These are phyloP conservation scores for Ulota crispa DNA, from an alignment of 225 moss, liverwort and hornwort species.

Conservation along the genomic window DNA sequence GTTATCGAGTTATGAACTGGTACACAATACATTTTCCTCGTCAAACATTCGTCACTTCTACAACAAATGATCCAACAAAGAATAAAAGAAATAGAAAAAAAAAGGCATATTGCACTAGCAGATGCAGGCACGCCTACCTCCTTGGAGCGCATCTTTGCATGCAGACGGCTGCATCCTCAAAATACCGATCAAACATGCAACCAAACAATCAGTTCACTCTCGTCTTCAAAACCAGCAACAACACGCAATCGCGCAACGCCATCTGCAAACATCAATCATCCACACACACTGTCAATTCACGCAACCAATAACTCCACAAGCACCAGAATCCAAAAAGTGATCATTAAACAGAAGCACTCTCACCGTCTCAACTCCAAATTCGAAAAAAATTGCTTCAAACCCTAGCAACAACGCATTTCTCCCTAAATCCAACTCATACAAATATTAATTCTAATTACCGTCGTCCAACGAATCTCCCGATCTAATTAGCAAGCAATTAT, in stretches of 20 bases:
- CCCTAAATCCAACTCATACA: background rate
- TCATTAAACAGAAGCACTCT: background rate
- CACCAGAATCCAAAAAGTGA: background rate
- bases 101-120: background rate
- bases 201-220: background rate
- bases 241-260: constrained; percentile 6
- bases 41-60: constrained; percentile 2
- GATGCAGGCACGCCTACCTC: constrained; percentile 46
- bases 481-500: background rate
- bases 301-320: background rate
- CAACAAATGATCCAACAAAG: background rate
- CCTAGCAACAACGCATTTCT: background rate
- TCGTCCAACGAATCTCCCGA: background rate
- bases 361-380: background rate
- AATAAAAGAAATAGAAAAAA: background rate
- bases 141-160: constrained; percentile 66
- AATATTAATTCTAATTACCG: background rate
- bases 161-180: constrained; percentile 55
- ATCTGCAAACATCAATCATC: constrained; percentile 19
- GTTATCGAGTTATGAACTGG: constrained; percentile 81
- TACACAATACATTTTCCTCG: background rate
- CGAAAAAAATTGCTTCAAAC: background rate
- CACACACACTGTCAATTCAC: background rate
- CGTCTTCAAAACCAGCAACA: constrained; percentile 7
- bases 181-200: constrained; percentile 6